Conservation (phyloP, 768 basidiomycete genomes). For the Russula sp. region DNA sequence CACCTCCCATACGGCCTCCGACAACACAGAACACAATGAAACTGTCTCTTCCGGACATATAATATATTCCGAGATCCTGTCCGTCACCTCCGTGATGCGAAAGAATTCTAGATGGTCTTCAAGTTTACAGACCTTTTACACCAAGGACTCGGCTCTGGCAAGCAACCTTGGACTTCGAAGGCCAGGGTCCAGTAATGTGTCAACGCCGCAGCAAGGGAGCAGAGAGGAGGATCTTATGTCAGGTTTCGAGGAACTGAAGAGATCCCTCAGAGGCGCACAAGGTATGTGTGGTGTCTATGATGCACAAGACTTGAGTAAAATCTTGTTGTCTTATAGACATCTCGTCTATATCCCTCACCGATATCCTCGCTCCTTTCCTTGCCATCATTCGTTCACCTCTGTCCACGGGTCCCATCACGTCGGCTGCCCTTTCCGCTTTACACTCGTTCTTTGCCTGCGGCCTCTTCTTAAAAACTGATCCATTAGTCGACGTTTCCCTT, state of each 20-base stretch:
- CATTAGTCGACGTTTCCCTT: slow-evolving; percentile 57
- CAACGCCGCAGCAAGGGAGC: slow-evolving; percentile 42
- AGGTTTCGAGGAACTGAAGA: slow-evolving; percentile 81
- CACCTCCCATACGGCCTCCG: neutral
- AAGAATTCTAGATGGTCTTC: slow-evolving; percentile 97
- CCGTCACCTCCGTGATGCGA: slow-evolving; percentile 92
- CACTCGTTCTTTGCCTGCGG: slow-evolving; percentile 82
- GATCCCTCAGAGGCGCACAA: slow-evolving; percentile 59
- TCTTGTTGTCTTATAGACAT: slow-evolving; percentile 41
- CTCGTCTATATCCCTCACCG: slow-evolving; percentile 45
- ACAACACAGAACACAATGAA: neutral
- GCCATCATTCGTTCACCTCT: slow-evolving; percentile 88
- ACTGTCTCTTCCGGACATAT: slow-evolving; percentile 63
- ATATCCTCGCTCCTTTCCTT: slow-evolving; percentile 81
- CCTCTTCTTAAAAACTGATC: slow-evolving; percentile 52
- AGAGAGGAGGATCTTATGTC: slow-evolving; percentile 82
- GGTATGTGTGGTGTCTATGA: slow-evolving; percentile 35
- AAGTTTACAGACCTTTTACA: slow-evolving; percentile 49
- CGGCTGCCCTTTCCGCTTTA: slow-evolving; percentile 81
- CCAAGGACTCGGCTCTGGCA: slow-evolving; percentile 61
- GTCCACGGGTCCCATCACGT: slow-evolving; percentile 95
- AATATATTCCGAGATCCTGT: slow-evolving; percentile 81
- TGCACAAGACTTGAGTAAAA: neutral
- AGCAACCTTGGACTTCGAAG: slow-evolving; percentile 69
- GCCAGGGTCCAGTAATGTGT: slow-evolving; percentile 38